A percentile compares a stretch with the other conserved stretches of the same genome.
Conservation (phyloP, 306 rosid species). For the Erythrophleum fordii region DNA sequence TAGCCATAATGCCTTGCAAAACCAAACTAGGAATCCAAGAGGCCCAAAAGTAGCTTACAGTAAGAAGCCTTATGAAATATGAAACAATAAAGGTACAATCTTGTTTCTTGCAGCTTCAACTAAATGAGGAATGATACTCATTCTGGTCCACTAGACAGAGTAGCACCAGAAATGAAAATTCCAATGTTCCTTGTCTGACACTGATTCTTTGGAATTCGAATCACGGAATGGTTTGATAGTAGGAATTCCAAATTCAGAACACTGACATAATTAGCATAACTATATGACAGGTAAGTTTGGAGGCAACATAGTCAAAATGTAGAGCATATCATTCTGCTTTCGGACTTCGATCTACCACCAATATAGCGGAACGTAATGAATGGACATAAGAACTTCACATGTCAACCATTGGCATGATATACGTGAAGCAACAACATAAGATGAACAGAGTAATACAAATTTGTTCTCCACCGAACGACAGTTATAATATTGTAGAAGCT, state of each 20-base stretch:
- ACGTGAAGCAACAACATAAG: background rate
- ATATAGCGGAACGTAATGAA: background rate
- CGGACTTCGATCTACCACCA: background rate
- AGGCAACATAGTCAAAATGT: background rate
- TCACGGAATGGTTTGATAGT: background rate
- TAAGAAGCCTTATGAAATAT: background rate
- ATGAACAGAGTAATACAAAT: background rate
- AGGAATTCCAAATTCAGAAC: background rate
- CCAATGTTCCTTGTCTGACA: background rate
- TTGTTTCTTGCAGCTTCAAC: background rate
- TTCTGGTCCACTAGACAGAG: background rate
- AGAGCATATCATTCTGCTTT: background rate
- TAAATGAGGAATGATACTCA: background rate
- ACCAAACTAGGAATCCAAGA: background rate
- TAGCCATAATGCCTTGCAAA: background rate
- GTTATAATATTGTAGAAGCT: conserved; percentile 14
- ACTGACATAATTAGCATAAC: background rate
- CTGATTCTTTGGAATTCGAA: background rate
- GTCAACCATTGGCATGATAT: background rate
- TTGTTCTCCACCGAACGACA: conserved; percentile 19
- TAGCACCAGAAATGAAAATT: background rate
- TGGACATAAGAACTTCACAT: background rate
- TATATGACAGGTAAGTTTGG: background rate
- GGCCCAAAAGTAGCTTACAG: background rate
- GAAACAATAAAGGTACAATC: background rate